Evolutionary conservation across 1,284 basidiomycete species (phyloP).

Genomic region (Moesziomyces parantarcticus): DNA sequence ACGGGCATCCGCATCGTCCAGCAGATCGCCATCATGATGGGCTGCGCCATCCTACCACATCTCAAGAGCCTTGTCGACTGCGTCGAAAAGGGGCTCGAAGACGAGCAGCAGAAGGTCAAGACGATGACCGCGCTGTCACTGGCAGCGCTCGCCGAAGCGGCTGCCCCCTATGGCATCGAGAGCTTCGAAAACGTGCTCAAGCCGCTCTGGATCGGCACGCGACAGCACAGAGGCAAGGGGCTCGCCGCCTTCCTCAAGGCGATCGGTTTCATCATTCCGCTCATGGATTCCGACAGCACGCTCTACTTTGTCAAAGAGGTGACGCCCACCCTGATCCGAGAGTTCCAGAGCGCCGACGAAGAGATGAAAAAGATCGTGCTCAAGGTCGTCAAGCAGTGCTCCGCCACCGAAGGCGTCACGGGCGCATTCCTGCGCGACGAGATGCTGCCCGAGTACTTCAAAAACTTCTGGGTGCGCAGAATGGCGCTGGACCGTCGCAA

Average conservation of each 20-base stretch:
- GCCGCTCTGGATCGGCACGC: conserved; percentile 96
- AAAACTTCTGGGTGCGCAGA: conserved; percentile 91
- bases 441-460: conserved; percentile 99
- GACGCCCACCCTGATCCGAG: conserved; percentile 79
- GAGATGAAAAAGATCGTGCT: conserved; percentile 99
- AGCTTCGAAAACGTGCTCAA: conserved; percentile 98
- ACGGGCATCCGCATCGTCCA: conserved; percentile 99
- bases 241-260: conserved; percentile 98
- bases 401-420: conserved; percentile 81
- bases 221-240: conserved; percentile 96
- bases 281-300: conserved; percentile 91
- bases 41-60: conserved; percentile 97
- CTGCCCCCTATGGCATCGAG: conserved; percentile 99
- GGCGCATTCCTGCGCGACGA: conserved; percentile 77
- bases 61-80: conserved; percentile 95
- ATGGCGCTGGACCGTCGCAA: conserved; percentile 98
- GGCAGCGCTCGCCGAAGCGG: conserved; percentile 95
- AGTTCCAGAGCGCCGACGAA: conserved; percentile 99
- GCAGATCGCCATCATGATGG: conserved; percentile 99
- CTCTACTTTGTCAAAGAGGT: conserved; percentile 67
- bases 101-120: conserved; percentile 98
- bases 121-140: conserved; percentile 98
- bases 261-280: conserved; percentile 98
- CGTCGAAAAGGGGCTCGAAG: conserved; percentile 92
- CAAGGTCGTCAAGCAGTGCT: conserved; percentile 98